These are phyloP conservation scores for Fraxinus anomala DNA, from an alignment of 257 asterid genomes.

Conservation along the genomic window DNA sequence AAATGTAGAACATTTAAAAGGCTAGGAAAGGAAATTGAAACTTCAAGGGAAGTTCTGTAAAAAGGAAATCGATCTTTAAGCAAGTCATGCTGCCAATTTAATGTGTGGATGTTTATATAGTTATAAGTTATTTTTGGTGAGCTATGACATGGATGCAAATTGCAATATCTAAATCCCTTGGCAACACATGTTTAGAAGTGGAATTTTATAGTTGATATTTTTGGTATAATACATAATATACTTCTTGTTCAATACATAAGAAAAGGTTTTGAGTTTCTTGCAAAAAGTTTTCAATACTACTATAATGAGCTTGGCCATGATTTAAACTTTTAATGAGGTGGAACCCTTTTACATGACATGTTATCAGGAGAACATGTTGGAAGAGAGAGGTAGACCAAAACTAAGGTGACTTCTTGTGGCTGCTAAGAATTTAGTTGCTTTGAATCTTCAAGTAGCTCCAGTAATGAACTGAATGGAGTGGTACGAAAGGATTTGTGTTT, in stretches of 20 bases:
- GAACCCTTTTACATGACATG: background rate
- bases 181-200: background rate
- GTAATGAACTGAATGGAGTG: background rate
- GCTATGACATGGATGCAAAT: background rate
- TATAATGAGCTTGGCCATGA: background rate
- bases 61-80: background rate
- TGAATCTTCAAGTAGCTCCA: background rate
- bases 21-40: background rate
- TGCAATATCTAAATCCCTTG: background rate
- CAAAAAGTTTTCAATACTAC: background rate
- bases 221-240: background rate
- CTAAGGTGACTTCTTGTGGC: background rate
- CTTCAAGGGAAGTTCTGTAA: constrained; percentile 4
- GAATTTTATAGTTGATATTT: background rate
- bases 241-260: background rate
- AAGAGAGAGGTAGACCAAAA: background rate
- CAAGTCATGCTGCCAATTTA: constrained; percentile 1
- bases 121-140: background rate
- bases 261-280: background rate
- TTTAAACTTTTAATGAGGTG: background rate
- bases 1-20: background rate
- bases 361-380: background rate
- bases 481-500: background rate
- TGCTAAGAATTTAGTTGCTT: background rate
- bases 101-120: background rate